Base-by-base conservation (phyloP, 495 filamentous ascomycete species). In the Penicillium daleae region DNA sequence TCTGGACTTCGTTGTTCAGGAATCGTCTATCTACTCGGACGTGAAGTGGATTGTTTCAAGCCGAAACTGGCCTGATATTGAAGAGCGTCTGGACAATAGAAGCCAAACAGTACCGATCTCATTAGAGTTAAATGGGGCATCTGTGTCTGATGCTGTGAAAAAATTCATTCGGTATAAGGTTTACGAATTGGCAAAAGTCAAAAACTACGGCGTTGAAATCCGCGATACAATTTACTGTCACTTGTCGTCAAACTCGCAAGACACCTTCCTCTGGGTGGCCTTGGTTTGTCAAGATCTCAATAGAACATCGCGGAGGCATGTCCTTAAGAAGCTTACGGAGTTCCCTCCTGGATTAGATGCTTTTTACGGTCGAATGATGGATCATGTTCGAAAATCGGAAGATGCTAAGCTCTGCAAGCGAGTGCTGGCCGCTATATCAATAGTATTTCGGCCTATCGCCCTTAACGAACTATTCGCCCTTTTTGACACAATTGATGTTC, bases 221-320 rank as follows among this genome's bases (percentile, higher is more conserved):
- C 52, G 49, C 6, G 24, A 62, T 44, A 29, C 37, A 17, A 62
- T 80, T 2, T 33, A 35, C 5, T 12, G 42, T 24, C 44, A 65
- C 31, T 33, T 79, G 5, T 54, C 5, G 6, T 33, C 19, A 70
- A 71, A 70, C 27, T 62, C 68, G 4, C 31, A 68, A 27, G 68
- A 65, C 3, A 78, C 71, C 8, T 80, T 78, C 59, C 67, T 80
- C 2, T 79, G 68, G 75, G 77, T 76, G 6, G 68, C 68, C 32
- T 56, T 79, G 10, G 74, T 74, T 7, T 70, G 51, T 26, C 0
- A 73, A 37, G 39, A 72, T 2, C 64, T 73, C 8, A 24, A 39
- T 2, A 49, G 46, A 32, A 39, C 21, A 32, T 13, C 19, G 17
- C 26, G 31, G 27, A 9, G 46, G 57, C 2, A 44, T 32, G 54